Base-by-base conservation (phyloP, 805 yeast species). In the Grigorovia humatica region DNA sequence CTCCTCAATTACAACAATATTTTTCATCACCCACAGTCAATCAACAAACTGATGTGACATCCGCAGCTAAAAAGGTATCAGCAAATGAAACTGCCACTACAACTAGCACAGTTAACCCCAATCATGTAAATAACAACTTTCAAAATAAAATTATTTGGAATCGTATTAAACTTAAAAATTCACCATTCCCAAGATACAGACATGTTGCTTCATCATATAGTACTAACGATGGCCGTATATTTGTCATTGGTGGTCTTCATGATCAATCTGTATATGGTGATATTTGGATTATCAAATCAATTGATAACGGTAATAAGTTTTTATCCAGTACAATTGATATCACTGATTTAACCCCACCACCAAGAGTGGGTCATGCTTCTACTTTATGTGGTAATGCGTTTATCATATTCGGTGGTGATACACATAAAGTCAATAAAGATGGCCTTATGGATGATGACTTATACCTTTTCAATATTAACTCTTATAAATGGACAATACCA, bases 321-420 rank as follows among this genome's bases (percentile, higher is more conserved):
- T 57, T 69, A 61, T 62, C 81, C 71, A 46, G 67, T 76, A 49
- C 84, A 73, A 60, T 83, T 48, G 87, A 85, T 54, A 86, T 85
- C 54, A 79, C 80, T 48, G 88, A 83, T 55, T 82, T 85, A 48
- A 80, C 88, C 17, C 96, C 97, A 1, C 91, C 96, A 18, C 96
- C 98, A 38, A 81, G 99, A 60, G 96, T 91, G 7, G 98, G 98
- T 3, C 99, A 93, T 69, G 88, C 96, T 6, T 78, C 95, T 1
- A 85, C 90, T 9, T 74, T 91, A 38, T 83, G 95, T 54, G 99
- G 98, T 13, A 91, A 90, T 63, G 98, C 98, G 1, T 93, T 84
- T 62, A 89, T 93, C 46, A 80, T 93, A 13, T 91, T 88, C 69
- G 99, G 98, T 40, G 99, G 99, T 61, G 99, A 93, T 65, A 93